Base-by-base conservation (phyloP, 306 rosid species). In the Gynostemma pentaphyllum region DNA sequence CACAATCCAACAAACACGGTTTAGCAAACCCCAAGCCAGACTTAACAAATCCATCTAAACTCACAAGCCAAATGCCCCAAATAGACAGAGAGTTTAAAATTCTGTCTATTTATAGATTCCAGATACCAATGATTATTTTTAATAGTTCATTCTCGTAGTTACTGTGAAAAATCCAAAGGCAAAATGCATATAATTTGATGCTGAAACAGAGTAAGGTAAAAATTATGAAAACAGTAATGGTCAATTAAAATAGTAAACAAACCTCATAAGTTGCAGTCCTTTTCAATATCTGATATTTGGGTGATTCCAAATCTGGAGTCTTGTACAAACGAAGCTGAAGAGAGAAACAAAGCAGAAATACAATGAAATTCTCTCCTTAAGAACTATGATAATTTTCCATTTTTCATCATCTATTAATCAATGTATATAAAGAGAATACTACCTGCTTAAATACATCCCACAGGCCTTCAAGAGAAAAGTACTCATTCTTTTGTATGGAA, bases 261-360 rank as follows among this genome's bases (percentile, higher is more conserved):
- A 88, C 99, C 99, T 88, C 96, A 59, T 86, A 92, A 60, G 73
- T 68, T 60, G 87, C 84, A 5, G 85, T 79, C 74, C 76, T 81
- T 79, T 81, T 92, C 73, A 88, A 67, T 37, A 82, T 81, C 62
- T 76, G 82, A 73, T 88, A 92, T 29, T 78, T 82, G 40, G 96
- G 99, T 73, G 96, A 74, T 78, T 89, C 90, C 79, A 92, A 75
- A 44, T 82, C 95, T 15, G 88, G 99, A 32, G 99, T 92, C 78
- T 86, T 92, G 67, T 86, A 92, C 45, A 79, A 68, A 70, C 87
- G 80, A 64, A 92, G 82, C 99, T 92, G 80, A 73, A 78, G 41
- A 54, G 51, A 55, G 56, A 15, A 48, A 48, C 45, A 22, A 26
- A 37, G n/a, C 12, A 54, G 46, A 59, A 37, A 36, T 4, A 59